phyloP scores from a whole-genome alignment of 306 rosid genomes.

The Cajanus cajan region DNA sequence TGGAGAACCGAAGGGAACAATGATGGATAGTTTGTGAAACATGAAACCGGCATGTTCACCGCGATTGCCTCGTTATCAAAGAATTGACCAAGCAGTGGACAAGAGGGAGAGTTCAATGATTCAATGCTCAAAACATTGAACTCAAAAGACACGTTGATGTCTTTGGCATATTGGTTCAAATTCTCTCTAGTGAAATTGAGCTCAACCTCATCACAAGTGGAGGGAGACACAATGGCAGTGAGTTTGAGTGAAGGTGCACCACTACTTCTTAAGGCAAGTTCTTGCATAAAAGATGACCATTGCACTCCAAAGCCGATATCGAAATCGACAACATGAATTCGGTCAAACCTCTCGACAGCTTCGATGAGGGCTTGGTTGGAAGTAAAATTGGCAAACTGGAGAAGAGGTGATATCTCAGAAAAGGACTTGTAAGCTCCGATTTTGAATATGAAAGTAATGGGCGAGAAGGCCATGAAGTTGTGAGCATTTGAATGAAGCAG shows the following conservation, averaged over 20 bases:
- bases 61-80: constrained; percentile 62
- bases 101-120: constrained; percentile 53
- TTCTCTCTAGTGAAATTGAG: constrained; percentile 69
- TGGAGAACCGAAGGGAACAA: constrained; percentile 55
- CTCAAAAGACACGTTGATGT: constrained; percentile 61
- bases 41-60: constrained; percentile 65
- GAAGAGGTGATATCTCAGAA: constrained; percentile 82
- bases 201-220: constrained; percentile 62
- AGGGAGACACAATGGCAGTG: constrained; percentile 70
- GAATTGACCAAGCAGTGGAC: constrained; percentile 48
- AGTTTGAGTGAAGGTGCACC: constrained; percentile 60
- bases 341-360: constrained; percentile 63
- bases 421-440: constrained; percentile 85
- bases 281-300: constrained; percentile 94
- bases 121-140: constrained; percentile 60
- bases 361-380: constrained; percentile 83
- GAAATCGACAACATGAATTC: constrained; percentile 76
- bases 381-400: constrained; percentile 86
- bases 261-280: constrained; percentile 61
- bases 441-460: constrained; percentile 71
- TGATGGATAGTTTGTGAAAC: constrained; percentile 49
- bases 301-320: constrained; percentile 93
- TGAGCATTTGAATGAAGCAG: constrained; percentile 57
- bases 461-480: constrained; percentile 53
- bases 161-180: constrained; percentile 64